Conservation (phyloP, 73 alveolate genomes). For the Tetrahymena malaccensis region DNA sequence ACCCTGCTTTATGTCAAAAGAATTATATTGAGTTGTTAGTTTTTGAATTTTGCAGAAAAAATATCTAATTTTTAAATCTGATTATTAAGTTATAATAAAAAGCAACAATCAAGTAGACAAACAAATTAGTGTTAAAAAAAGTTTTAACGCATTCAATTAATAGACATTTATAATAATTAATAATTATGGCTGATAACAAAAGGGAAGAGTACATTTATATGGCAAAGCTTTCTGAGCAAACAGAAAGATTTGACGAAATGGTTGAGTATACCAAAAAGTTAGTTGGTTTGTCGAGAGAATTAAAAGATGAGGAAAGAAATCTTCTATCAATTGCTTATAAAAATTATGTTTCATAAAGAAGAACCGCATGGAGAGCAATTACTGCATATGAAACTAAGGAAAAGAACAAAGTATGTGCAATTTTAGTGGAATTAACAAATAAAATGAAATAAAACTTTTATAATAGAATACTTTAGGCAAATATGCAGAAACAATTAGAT, state of each 20-base stretch:
- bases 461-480: constrained; percentile 6
- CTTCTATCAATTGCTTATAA: constrained; percentile 59
- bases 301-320: constrained; percentile 43
- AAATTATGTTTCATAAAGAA: constrained; percentile 55
- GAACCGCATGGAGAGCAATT: constrained; percentile 73
- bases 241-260: constrained; percentile 48
- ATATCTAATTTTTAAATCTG: neutral
- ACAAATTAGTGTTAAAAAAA: neutral
- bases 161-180: neutral
- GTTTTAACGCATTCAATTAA: neutral
- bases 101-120: neutral
- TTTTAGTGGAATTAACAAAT: neutral
- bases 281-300: constrained; percentile 47
- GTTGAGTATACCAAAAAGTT: constrained; percentile 22
- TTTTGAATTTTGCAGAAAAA: neutral
- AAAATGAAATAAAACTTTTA: neutral
- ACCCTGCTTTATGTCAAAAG: neutral
- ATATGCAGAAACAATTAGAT: constrained; percentile 43
- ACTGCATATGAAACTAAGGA: constrained; percentile 64
- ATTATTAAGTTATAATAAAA: too few relatives aligned
- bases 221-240: constrained; percentile 45
- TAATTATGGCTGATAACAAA: neutral
- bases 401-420: constrained; percentile 42
- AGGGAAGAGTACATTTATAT: constrained; percentile 39
- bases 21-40: too few relatives aligned